Conservation (phyloP, 2,329 filamentous ascomycete species). For the Cladophialophora psammophila region DNA sequence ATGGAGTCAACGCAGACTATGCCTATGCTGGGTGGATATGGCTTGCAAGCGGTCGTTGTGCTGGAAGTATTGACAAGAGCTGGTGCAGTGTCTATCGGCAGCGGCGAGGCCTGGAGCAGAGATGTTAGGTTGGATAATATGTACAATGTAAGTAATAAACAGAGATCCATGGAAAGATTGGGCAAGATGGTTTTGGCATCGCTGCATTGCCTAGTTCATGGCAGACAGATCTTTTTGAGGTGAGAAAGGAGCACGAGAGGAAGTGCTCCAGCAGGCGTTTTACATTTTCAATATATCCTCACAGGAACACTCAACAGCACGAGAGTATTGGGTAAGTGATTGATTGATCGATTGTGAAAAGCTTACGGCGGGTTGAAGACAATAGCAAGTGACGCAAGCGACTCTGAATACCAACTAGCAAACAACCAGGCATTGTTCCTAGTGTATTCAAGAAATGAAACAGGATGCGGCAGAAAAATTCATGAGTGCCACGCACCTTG, state of each 20-base stretch:
- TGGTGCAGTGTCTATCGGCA: conserved; percentile 1
- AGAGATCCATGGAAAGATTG: conserved; percentile 23
- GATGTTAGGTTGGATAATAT: conserved; percentile 22
- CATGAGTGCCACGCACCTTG: conserved; percentile 27
- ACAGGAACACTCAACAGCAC: not conserved
- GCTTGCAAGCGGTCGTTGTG: conserved; percentile 5
- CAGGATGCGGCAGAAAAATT: conserved; percentile 8
- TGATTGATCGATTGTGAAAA: not conserved
- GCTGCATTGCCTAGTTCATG: not conserved
- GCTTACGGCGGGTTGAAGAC: conserved; percentile 2
- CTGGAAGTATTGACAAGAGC: not conserved
- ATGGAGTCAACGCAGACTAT: conserved; percentile 35
- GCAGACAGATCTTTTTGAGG: not conserved
- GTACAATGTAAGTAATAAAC: conserved; percentile 11
- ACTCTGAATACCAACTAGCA: not conserved
- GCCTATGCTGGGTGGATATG: conserved; percentile 28
- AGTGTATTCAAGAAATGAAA: not conserved
- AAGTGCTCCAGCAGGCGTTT: not conserved
- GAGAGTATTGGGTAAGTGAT: not conserved
- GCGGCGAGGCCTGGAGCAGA: conserved; percentile 25
- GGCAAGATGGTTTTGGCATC: conserved; percentile 6
- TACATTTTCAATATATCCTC: conserved; percentile 4
- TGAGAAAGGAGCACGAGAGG: not conserved
- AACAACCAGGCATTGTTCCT: conserved; percentile 7
- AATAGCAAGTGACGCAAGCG: conserved; percentile 19